Percentiles rank a stretch among this genome's conserved stretches.
Evolutionary conservation across 2,329 filamentous ascomycete species (phyloP).

Genomic region (Fusarium brachygibbosum): DNA sequence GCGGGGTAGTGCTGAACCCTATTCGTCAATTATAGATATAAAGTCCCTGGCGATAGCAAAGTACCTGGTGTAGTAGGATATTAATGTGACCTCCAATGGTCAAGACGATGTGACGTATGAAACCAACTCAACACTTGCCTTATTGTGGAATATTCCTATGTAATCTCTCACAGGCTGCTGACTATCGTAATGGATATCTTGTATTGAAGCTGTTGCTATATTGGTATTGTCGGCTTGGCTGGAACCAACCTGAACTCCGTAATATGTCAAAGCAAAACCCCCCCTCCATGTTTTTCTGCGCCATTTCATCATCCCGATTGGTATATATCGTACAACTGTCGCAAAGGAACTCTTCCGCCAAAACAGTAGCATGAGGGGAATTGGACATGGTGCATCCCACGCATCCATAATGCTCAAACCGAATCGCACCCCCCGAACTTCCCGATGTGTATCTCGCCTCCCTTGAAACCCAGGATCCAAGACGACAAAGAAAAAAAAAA

Average conservation of each 20-base stretch:
- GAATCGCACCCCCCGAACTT: slow-evolving; percentile 13
- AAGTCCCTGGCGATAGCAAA: not conserved
- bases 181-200: not conserved
- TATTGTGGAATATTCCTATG: not conserved
- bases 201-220: slow-evolving; percentile 19
- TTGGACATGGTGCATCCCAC: slow-evolving; percentile 11
- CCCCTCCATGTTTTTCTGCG: slow-evolving; percentile 38
- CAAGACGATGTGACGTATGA: not conserved
- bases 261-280: slow-evolving; percentile 28
- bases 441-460: slow-evolving; percentile 7
- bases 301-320: slow-evolving; percentile 37
- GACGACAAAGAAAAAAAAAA: slow-evolving; percentile 30
- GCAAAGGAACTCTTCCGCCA: slow-evolving; percentile 8
- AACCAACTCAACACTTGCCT: not conserved
- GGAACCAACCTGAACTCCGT: slow-evolving; percentile 26
- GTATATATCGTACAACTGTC: slow-evolving; percentile 44
- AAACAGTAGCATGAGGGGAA: slow-evolving; percentile 20
- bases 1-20: not conserved
- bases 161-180: not conserved
- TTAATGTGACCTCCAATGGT: not conserved
- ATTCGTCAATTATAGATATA: not conserved
- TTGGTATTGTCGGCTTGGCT: slow-evolving; percentile 20
- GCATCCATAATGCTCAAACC: slow-evolving; percentile 9
- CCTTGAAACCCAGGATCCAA: slow-evolving; percentile 19
- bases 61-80: not conserved